Conservation (phyloP, 2,329 filamentous ascomycete genomes). For the Orbilia javanica region DNA sequence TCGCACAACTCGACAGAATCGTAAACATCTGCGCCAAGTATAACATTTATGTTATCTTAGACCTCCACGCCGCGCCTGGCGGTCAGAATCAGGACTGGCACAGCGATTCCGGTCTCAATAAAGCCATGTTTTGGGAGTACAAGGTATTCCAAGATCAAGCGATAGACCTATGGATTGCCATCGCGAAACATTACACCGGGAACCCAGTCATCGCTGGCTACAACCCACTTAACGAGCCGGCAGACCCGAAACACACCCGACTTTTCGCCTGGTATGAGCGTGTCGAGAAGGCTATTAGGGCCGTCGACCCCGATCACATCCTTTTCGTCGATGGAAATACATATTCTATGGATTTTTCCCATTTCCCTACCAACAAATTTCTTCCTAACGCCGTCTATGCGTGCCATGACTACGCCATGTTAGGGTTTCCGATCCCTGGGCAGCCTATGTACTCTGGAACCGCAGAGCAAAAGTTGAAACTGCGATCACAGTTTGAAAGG, state of each 20-base stretch:
- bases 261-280: conserved; percentile 68
- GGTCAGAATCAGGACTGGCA: conserved; percentile 70
- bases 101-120: conserved; percentile 67
- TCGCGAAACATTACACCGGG: conserved; percentile 67
- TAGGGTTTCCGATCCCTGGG: conserved; percentile 57
- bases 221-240: conserved; percentile 70
- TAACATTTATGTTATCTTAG: conserved; percentile 69
- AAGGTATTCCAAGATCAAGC: conserved; percentile 69
- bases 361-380: conserved; percentile 64
- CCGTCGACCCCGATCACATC: conserved; percentile 68
- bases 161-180: conserved; percentile 69
- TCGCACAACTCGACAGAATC: conserved; percentile 65
- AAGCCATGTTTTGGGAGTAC: conserved; percentile 69
- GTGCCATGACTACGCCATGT: conserved; percentile 66
- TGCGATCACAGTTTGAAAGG: conserved; percentile 67
- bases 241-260: conserved; percentile 67
- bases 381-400: conserved; percentile 68
- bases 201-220: conserved; percentile 70
- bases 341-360: conserved; percentile 67
- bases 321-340: conserved; percentile 68
- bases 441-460: conserved; percentile 65
- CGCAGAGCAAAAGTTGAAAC: conserved; percentile 65
- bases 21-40: conserved; percentile 65
- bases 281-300: conserved; percentile 67
- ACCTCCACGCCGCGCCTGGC: conserved; percentile 69